Percentiles rank a stretch among this genome's conserved stretches.
These are phyloP conservation scores for Lathyrus oleraceus DNA, from an alignment of 306 rosid genomes.

Conservation along the genomic window DNA sequence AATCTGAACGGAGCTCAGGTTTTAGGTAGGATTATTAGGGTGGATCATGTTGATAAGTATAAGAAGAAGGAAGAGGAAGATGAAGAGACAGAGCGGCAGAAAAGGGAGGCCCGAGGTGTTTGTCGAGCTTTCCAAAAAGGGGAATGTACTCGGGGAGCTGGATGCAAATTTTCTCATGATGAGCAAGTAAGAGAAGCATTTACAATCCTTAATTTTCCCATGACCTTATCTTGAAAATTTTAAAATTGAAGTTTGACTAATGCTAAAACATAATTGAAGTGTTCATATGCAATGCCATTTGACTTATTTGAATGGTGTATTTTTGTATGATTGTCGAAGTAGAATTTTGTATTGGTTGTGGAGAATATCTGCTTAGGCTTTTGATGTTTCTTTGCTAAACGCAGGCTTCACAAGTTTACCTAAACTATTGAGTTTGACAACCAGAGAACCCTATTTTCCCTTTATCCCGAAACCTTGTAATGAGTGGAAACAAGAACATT, in stretches of 20 bases:
- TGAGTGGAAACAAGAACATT: neutral
- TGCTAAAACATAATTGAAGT: neutral
- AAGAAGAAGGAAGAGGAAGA: slow-evolving; percentile 95
- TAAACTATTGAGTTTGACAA: too few species aligned
- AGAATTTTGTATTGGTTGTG: neutral
- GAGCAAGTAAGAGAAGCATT: slow-evolving; percentile 60
- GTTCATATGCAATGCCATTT: slow-evolving; percentile 5
- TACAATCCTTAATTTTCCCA: neutral
- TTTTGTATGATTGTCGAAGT: neutral
- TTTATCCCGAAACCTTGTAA: neutral
- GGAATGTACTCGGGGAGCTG: slow-evolving; percentile 85
- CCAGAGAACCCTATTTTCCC: neutral
- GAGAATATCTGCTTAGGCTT: neutral
- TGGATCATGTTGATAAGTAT: slow-evolving; percentile 80
- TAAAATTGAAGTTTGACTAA: neutral
- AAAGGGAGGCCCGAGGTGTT: slow-evolving; percentile 88
- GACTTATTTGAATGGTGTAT: slow-evolving; percentile 8
- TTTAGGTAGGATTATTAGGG: slow-evolving; percentile 77
- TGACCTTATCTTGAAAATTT: slow-evolving; percentile 15
- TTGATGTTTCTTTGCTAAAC: neutral
- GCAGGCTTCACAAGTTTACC: too few species aligned
- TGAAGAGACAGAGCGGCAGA: slow-evolving; percentile 74
- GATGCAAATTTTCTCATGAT: slow-evolving; percentile 89
- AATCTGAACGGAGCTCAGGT: slow-evolving; percentile 89
- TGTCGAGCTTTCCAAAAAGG: slow-evolving; percentile 96